Evolutionary conservation across 768 basidiomycete species (phyloP), one percentile per base, ranked within the genome.

Genomic region (Calocera cornea): DNA sequence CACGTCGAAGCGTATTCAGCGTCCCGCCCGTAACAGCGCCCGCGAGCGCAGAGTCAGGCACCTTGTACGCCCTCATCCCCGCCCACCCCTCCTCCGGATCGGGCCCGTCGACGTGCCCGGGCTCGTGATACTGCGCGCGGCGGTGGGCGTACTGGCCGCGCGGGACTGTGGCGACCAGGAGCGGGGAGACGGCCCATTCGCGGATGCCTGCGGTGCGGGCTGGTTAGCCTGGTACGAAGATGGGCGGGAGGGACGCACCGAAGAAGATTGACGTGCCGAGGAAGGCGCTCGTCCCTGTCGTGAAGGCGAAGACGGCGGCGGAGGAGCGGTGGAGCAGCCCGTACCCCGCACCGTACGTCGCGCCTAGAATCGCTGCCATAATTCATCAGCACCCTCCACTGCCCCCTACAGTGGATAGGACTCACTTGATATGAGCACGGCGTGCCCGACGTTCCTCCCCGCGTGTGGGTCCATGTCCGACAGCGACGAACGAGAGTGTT

Each of bases 21-120:
- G 85, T 69, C 1, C 85, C 86, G 49, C 89, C 92, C 0, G 88
- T 80, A 3, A 86, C 70, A 2, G 83, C 84, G 19, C 92, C 92
- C 69, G 90, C 88, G 19, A 89, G 29, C n/a, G 82, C 83, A 17
- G 85, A 87, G 74, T 93, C 92, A 2, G 89, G 77, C 2, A 91
- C 75, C 65, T 83, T 81, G 34, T 84, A 79, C 69, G 77, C 79
- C 64, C 89, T 81, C 69, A 90, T 75, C 60, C 87, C 83, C 44
- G 78, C 75, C 80, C 79, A 84, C 14, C 54, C 31, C 31, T 33
- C 31, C 27, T 33, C 31, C 8, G 54, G 31, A 31, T 60, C 31
- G 2, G 54, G 54, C 8, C 27, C 54, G 24, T 60, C 27, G 54
- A 47, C 44, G 24, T 47, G 44, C 3, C 7, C 19, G n/a, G n/a